Base-by-base conservation (phyloP, 169 alveolate species). In the Cryptosporidium viatorum region DNA sequence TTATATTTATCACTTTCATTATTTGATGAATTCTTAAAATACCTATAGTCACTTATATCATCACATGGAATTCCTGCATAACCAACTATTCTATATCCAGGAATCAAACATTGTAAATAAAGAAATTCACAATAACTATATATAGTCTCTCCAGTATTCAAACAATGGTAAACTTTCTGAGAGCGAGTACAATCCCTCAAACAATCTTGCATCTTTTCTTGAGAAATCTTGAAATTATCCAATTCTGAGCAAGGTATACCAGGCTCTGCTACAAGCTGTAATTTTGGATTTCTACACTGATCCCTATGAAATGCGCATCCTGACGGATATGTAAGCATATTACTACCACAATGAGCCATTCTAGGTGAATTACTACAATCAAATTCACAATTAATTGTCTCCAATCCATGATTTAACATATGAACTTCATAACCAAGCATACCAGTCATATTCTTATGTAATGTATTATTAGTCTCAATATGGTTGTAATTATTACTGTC, bases 301-400 rank as follows among this genome's bases (percentile, higher is more conserved):
- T 80, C 89, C 10, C 89, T 35, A 26, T 80, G 89, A 62, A 80
- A 80, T 10, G 89, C 80, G 16, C 89, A 80, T n/a, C 68, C 89
- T 18, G 89, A 80, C 5, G 75, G 73, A 65, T 80, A 80, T 33
- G 89, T 80, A 5, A 80, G 52, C 75, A 62, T 80, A 65, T 80
- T 80, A 31, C 51, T 80, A 10, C 89, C 89, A 45, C 89, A 80
- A 48, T 80, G 89, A 59, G 89, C 70, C 62, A 80, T 37, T n/a
- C 55, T 59, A 18, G 89, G 89, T 14, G 89, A 80, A 16, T 65
- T 18, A 48, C 80, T 80, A 31, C 89, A 80, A 29, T 80, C 89
- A 65, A 80, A 80, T 21, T 80, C 89, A 29, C 89, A 80, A 29
- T 68, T 60, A 29, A 41, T 65, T 50, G 89, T 23, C 52, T 80